Base-by-base conservation (phyloP, 345 rosid genomes). In the Adansonia digitata region DNA sequence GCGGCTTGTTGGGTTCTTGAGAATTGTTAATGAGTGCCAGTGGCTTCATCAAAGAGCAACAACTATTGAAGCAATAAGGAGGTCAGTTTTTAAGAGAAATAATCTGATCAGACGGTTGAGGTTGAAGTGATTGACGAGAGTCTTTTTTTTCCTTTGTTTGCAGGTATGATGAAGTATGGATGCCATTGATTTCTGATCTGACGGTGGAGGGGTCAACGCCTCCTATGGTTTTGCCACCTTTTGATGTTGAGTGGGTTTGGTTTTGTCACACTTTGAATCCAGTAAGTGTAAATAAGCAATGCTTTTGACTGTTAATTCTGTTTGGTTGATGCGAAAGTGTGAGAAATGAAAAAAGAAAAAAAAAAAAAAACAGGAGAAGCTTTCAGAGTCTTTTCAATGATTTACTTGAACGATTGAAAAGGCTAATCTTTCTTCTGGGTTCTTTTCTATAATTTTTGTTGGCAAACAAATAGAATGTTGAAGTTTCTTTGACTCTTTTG, bases 181-280 rank as follows among this genome's bases (percentile, higher is more conserved):
- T 94, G 97, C 98, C 97, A 82, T 82, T 94, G 88, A 81, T 91
- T 76, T 81, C 88, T 82, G 94, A 89, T 87, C 83, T 89, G 78
- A 85, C 84, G 78, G 88, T 76, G 83, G 86, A 74, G 81, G 91
- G 88, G 74, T 73, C 85, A 39, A 77, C 80, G 73, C 87, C 93
- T 67, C 90, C 94, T 0, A 75, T 90, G 84, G 72, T 94, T 56
- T 87, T 94, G 40, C 95, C 98, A 79, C 98, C 98, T 35, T 60
- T 94, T 51, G 98, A 94, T 87, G 67, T 94, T 71, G 97, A 92
- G 82, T 94, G 98, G 97, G 91, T 94, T 81, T 94, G 97, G 97
- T 89, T 92, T 80, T 94, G 97, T 74, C 98, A 94, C 76, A 79
- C 92, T 24, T 85, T 94, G 87, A 92, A 94, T 77, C 91, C 94